These are phyloP conservation scores for Solanum microdontum DNA, from an alignment of 257 asterid species.

Conservation along the genomic window DNA sequence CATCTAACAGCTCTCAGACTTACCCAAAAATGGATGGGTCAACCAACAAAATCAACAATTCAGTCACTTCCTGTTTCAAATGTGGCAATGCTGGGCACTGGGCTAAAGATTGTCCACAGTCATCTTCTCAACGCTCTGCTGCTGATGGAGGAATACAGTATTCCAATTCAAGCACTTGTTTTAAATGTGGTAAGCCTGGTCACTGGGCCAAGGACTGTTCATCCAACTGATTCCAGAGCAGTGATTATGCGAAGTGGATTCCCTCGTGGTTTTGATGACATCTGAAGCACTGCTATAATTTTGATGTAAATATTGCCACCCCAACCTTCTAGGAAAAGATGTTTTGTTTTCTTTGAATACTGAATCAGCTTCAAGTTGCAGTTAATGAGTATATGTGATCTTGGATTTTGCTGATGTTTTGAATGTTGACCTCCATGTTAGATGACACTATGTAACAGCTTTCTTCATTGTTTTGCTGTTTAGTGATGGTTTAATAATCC, in stretches of 20 bases:
- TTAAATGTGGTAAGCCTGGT: constrained; percentile 6
- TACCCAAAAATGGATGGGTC: neutral
- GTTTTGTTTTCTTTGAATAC: neutral
- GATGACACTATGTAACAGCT: neutral
- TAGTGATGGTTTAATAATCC: neutral
- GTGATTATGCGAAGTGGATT: neutral
- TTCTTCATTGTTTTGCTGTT: neutral
- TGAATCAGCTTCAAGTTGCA: neutral
- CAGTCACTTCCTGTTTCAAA: constrained; percentile 7
- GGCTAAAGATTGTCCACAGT: constrained; percentile 8
- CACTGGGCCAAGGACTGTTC: constrained; percentile 12
- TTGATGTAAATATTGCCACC: neutral
- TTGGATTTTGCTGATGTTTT: neutral
- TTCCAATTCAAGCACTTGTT: neutral
- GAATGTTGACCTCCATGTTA: neutral
- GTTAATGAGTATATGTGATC: neutral
- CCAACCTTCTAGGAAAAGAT: neutral
- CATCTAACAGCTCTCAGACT: neutral
- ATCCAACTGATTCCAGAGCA: neutral
- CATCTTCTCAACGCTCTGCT: neutral
- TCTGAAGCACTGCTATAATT: neutral
- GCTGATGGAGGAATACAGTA: neutral
- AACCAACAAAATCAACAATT: constrained; percentile 5
- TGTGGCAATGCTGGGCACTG: constrained; percentile 14
- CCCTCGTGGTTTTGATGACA: neutral